Percentiles rank a stretch among this genome's conserved stretches.
phyloP scores from a whole-genome alignment of 257 asterid genomes.

The Ophiorrhiza pumila region DNA sequence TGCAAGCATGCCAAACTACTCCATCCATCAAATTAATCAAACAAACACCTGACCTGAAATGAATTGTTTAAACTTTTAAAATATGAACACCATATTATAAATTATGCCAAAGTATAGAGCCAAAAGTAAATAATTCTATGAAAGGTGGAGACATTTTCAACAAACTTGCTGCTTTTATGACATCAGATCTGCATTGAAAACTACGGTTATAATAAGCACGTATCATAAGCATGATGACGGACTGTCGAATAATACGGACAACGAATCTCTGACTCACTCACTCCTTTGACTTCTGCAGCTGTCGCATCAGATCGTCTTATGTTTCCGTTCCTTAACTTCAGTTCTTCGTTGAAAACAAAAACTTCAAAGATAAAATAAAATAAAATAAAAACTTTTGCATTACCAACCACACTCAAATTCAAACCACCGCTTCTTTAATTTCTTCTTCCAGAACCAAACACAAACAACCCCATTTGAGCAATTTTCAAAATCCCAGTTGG shows the following conservation, averaged over 20 bases:
- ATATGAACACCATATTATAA: no score
- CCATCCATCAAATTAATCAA: no score
- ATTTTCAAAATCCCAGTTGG: background rate
- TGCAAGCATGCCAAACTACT: no score
- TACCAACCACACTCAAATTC: background rate
- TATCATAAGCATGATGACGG: background rate
- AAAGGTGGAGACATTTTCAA: background rate
- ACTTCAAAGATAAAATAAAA: background rate
- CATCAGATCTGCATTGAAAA: background rate
- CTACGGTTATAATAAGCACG: background rate
- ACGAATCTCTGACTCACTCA: background rate
- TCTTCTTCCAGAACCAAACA: background rate
- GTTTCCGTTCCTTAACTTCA: constrained; percentile 8
- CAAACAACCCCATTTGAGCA: background rate
- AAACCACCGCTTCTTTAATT: background rate
- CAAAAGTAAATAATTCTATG: no score
- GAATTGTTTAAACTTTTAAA: no score
- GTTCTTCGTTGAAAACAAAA: constrained; percentile 3
- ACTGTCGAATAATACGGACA: background rate
- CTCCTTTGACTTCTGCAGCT: constrained; percentile 3
- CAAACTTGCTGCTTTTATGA: background rate
- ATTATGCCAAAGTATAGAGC: no score
- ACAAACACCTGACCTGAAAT: no score
- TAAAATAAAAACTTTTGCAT: background rate
- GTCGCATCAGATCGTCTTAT: constrained; percentile 4